Evolutionary conservation across 805 yeast genomes (phyloP).

Genomic region (Hanseniaspora clermontiae): DNA sequence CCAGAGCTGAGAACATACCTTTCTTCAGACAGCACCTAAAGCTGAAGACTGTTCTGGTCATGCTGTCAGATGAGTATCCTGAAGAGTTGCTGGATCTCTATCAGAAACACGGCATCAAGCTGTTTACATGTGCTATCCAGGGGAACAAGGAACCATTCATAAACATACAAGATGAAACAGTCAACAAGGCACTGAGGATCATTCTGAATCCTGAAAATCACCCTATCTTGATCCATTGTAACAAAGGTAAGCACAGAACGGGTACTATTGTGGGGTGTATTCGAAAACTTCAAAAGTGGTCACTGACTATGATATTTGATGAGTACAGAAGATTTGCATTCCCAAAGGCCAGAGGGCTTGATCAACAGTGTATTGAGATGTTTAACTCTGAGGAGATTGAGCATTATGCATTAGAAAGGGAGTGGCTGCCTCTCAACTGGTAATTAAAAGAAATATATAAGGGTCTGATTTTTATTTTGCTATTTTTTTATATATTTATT

Average conservation of each 20-base stretch:
- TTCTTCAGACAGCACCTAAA: slow-evolving; percentile 46
- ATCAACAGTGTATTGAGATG: slow-evolving; percentile 88
- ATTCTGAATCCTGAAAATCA: slow-evolving; percentile 78
- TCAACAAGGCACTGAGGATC: slow-evolving; percentile 69
- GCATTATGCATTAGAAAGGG: slow-evolving; percentile 37
- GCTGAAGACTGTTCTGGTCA: slow-evolving; percentile 63
- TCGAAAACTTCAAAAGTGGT: slow-evolving; percentile 81
- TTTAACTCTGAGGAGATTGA: slow-evolving; percentile 58
- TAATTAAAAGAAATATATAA: slow-evolving; percentile 18
- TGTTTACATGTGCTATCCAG: slow-evolving; percentile 82
- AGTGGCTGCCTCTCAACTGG: slow-evolving; percentile 65
- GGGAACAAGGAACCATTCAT: slow-evolving; percentile 95
- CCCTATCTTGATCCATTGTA: slow-evolving; percentile 87
- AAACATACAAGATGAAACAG: slow-evolving; percentile 50
- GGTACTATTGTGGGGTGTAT: slow-evolving; percentile 94
- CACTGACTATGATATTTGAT: slow-evolving; percentile 84
- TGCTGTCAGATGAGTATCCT: slow-evolving; percentile 89
- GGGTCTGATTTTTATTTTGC: too few species aligned
- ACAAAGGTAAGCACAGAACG: slow-evolving; percentile 91
- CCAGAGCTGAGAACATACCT: slow-evolving; percentile 67
- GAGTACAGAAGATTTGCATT: slow-evolving; percentile 89
- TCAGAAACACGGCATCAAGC: slow-evolving; percentile 44
- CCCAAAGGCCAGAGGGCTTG: slow-evolving; percentile 90
- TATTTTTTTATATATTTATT: background rate
- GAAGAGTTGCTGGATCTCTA: slow-evolving; percentile 57